phyloP scores from a whole-genome alignment of 148 eudicot genomes.

The Nepenthes gracilis region DNA sequence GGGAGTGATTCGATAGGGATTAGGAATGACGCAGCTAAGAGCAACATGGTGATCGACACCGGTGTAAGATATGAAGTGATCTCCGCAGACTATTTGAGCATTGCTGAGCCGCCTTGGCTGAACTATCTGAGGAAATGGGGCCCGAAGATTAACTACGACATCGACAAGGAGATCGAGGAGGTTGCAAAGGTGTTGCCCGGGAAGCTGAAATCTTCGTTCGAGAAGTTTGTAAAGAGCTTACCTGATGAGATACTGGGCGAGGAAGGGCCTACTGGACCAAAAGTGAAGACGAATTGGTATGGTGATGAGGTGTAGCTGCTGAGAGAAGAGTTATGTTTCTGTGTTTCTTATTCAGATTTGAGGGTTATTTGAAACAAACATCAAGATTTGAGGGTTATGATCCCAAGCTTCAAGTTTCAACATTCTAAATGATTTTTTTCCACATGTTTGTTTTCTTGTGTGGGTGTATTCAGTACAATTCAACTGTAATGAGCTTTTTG shows the following conservation, averaged over 20 bases:
- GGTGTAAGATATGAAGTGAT: constrained; percentile 12
- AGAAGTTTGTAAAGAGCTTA: constrained; percentile 17
- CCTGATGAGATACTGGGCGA: constrained; percentile 30
- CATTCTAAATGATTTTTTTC: too few relatives aligned
- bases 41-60: constrained; percentile 15
- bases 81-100: constrained; percentile 23
- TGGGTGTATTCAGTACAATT: too few relatives aligned
- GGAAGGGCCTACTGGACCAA: constrained; percentile 37
- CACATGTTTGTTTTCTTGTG: too few relatives aligned
- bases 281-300: constrained; percentile 26
- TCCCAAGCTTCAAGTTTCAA: too few relatives aligned
- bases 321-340: not conserved
- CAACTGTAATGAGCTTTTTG: too few relatives aligned
- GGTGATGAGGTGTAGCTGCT: constrained; percentile 18
- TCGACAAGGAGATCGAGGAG: constrained; percentile 15
- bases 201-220: constrained; percentile 10
- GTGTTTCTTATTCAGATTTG: not conserved
- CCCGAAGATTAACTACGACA: constrained; percentile 20
- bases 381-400: too few relatives aligned
- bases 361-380: not conserved
- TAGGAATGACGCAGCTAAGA: constrained; percentile 19
- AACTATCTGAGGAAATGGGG: constrained; percentile 32
- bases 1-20: constrained; percentile 19
- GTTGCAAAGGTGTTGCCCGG: constrained; percentile 22
- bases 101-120: constrained; percentile 26